Conservation (phyloP, 2,329 filamentous ascomycete genomes). For the Phialophora expanda region DNA sequence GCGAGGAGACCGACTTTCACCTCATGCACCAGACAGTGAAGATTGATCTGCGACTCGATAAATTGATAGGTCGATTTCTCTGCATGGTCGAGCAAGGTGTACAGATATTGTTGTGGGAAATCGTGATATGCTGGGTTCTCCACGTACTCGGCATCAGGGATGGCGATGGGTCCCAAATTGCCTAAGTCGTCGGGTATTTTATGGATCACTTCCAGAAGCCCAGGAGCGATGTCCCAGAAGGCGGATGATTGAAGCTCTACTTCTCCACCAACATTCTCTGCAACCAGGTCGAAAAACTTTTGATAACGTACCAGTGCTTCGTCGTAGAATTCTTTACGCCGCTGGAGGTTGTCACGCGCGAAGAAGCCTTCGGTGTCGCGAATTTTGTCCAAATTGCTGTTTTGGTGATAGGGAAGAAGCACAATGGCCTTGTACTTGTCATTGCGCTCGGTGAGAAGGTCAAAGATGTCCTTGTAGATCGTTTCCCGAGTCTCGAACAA, state of each 20-base stretch:
- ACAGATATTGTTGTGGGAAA: conserved; percentile 89
- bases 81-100: conserved; percentile 80
- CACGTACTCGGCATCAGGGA: conserved; percentile 77
- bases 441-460: conserved; percentile 82
- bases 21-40: conserved; percentile 88
- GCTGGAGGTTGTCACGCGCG: conserved; percentile 73
- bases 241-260: conserved; percentile 90
- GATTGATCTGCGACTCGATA: conserved; percentile 90
- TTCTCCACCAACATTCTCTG: conserved; percentile 82
- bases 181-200: conserved; percentile 52
- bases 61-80: conserved; percentile 96
- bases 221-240: conserved; percentile 97
- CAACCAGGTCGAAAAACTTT: conserved; percentile 77
- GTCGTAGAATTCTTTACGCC: conserved; percentile 71
- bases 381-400: conserved; percentile 76
- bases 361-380: conserved; percentile 83
- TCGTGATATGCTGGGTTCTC: conserved; percentile 83
- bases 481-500: conserved; percentile 92
- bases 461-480: conserved; percentile 82
- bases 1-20: conserved; percentile 79
- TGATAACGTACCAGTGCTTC: conserved; percentile 75
- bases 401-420: conserved; percentile 76
- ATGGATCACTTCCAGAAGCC: conserved; percentile 76
- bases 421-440: conserved; percentile 85
- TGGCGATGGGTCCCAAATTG: conserved; percentile 62